Evolutionary conservation across 768 basidiomycete genomes (phyloP).

Genomic region (Holtermanniella nyarrowii): DNA sequence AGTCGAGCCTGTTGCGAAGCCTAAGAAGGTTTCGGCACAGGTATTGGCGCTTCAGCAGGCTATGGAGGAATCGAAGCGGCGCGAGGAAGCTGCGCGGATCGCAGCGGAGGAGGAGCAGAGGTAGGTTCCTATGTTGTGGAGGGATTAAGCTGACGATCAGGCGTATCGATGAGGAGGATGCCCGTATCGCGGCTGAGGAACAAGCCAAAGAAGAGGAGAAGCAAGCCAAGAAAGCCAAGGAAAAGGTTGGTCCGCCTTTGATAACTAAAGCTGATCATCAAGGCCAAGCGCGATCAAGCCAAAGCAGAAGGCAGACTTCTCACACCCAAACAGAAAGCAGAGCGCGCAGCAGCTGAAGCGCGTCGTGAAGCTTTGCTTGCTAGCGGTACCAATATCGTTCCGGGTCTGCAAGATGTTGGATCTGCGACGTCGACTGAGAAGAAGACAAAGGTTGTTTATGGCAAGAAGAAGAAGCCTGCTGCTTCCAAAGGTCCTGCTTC

Average conservation of each 20-base stretch:
- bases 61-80: slow-evolving; percentile 80
- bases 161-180: slow-evolving; percentile 81
- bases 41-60: slow-evolving; percentile 76
- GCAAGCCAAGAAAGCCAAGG: slow-evolving; percentile 11
- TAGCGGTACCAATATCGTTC: slow-evolving; percentile 73
- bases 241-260: background rate
- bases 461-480: slow-evolving; percentile 52
- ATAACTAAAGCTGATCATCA: slow-evolving; percentile 2
- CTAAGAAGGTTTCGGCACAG: slow-evolving; percentile 45
- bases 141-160: slow-evolving; percentile 7
- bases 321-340: slow-evolving; percentile 96
- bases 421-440: slow-evolving; percentile 39
- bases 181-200: slow-evolving; percentile 61
- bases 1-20: slow-evolving; percentile 47
- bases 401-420: slow-evolving; percentile 63
- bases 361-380: slow-evolving; percentile 82
- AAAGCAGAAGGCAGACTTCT: slow-evolving; percentile 89
- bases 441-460: slow-evolving; percentile 68
- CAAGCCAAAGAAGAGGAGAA: slow-evolving; percentile 63
- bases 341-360: slow-evolving; percentile 75
- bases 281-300: slow-evolving; percentile 79
- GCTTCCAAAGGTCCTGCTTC: slow-evolving; percentile 31
- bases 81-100: slow-evolving; percentile 71
- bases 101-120: slow-evolving; percentile 63
- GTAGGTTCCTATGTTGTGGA: background rate